Conservation (phyloP, 495 filamentous ascomycete genomes). For the Opeltia flavorubescens region DNA sequence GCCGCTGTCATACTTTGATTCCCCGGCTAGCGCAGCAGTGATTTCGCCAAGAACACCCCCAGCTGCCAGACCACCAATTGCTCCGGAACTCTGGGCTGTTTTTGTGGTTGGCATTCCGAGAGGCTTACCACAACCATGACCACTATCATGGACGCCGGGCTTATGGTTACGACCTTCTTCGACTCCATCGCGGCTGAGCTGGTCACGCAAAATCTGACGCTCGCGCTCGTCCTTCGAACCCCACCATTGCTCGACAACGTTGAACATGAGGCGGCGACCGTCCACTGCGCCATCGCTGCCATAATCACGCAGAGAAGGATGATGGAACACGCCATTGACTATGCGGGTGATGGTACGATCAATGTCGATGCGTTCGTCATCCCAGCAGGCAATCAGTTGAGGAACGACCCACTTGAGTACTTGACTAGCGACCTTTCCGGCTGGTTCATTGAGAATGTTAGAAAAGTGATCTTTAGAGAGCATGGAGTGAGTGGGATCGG, state of each 20-base stretch:
- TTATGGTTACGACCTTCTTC: constrained; percentile 65
- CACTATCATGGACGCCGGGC: constrained; percentile 66
- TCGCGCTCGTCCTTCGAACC: constrained; percentile 41
- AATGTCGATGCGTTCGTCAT: constrained; percentile 55
- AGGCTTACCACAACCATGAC: constrained; percentile 73
- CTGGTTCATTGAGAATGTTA: constrained; percentile 76
- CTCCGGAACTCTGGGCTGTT: constrained; percentile 26
- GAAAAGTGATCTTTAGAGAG: constrained; percentile 88
- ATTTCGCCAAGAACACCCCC: constrained; percentile 32
- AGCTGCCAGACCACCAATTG: constrained; percentile 21
- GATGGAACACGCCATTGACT: constrained; percentile 72
- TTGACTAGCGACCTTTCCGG: constrained; percentile 64
- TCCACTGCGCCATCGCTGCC: constrained; percentile 62
- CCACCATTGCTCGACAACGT: constrained; percentile 72
- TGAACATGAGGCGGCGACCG: constrained; percentile 64
- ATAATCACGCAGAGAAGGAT: constrained; percentile 57
- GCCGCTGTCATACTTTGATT: constrained; percentile 16
- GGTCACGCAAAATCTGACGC: constrained; percentile 47
- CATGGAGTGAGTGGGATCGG: constrained; percentile 90
- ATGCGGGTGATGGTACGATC: constrained; percentile 56
- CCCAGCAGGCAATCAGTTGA: constrained; percentile 74
- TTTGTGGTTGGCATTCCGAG: constrained; percentile 37
- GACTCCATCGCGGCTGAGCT: constrained; percentile 66
- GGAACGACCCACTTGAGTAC: constrained; percentile 73
- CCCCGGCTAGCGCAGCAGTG: constrained; percentile 25